These are phyloP conservation scores for Cubamyces lactineus DNA, from an alignment of 768 basidiomycete genomes.

Conservation along the genomic window DNA sequence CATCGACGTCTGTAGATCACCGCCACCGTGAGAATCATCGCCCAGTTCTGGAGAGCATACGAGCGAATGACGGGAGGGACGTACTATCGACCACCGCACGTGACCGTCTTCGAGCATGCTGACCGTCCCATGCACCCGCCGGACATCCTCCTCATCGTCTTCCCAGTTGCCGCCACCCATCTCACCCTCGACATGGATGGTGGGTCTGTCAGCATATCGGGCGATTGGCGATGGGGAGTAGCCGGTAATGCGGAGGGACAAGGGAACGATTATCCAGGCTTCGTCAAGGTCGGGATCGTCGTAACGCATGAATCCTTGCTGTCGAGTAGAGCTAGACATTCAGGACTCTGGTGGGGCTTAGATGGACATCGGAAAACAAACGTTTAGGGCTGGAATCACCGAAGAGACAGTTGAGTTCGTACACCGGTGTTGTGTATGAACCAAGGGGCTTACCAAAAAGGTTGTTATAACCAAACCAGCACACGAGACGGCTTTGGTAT, in stretches of 20 bases:
- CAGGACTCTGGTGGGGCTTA: no score
- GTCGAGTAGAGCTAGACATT: background rate
- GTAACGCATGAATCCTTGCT: conserved; percentile 17
- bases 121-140: conserved; percentile 47
- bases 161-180: conserved; percentile 41
- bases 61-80: conserved; percentile 16
- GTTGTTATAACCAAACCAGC: conserved; percentile 31
- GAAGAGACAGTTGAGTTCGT: no score
- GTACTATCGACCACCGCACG: conserved; percentile 55
- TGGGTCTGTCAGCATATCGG: conserved; percentile 43
- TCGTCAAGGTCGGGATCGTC: conserved; percentile 37
- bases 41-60: no score
- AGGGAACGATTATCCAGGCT: conserved; percentile 56
- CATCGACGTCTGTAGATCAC: background rate
- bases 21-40: no score
- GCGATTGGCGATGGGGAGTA: conserved; percentile 31
- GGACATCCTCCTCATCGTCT: conserved; percentile 35
- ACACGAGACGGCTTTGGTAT: conserved; percentile 27
- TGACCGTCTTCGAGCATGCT: conserved; percentile 52
- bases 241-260: conserved; percentile 44
- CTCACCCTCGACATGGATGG: conserved; percentile 54
- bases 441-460: conserved; percentile 25
- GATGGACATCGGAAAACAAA: background rate
- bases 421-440: no score
- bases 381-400: background rate